phyloP scores from a whole-genome alignment of 176 grass and related monocot genomes.

The Poa annua region DNA sequence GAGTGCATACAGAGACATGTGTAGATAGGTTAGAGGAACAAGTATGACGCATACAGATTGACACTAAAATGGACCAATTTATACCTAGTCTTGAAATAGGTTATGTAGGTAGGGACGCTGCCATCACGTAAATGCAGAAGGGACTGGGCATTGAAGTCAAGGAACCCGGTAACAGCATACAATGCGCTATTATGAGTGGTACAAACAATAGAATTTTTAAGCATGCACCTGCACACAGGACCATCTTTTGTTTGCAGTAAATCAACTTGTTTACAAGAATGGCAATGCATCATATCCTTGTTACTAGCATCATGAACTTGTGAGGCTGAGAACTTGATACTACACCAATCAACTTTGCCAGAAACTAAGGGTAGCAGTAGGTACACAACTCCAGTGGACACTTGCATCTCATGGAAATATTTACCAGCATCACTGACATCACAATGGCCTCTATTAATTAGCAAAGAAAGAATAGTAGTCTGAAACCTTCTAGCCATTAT shows the following conservation, averaged over 20 bases:
- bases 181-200: conserved; percentile 63
- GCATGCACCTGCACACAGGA: conserved; percentile 48
- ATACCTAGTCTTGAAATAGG: conserved; percentile 62
- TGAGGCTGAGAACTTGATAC: conserved; percentile 49
- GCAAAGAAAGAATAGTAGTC: conserved; percentile 59
- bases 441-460: conserved; percentile 51
- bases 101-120: conserved; percentile 57
- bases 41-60: conserved; percentile 18
- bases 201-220: conserved; percentile 63
- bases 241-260: conserved; percentile 69
- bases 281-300: conserved; percentile 26
- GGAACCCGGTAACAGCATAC: conserved; percentile 62
- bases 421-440: conserved; percentile 34
- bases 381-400: conserved; percentile 62
- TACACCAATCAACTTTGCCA: conserved; percentile 80
- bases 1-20: conserved; percentile 11
- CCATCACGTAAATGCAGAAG: conserved; percentile 46
- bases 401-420: conserved; percentile 44
- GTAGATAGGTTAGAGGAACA: conserved; percentile 5
- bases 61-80: conserved; percentile 19
- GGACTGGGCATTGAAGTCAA: conserved; percentile 59
- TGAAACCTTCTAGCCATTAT: conserved; percentile 67
- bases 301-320: conserved; percentile 33
- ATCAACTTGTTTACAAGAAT: conserved; percentile 45
- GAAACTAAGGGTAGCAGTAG: conserved; percentile 68